phyloP scores from a whole-genome alignment of 371 early-diverging fungal genomes.

The Apophysomyces ossiformis region DNA sequence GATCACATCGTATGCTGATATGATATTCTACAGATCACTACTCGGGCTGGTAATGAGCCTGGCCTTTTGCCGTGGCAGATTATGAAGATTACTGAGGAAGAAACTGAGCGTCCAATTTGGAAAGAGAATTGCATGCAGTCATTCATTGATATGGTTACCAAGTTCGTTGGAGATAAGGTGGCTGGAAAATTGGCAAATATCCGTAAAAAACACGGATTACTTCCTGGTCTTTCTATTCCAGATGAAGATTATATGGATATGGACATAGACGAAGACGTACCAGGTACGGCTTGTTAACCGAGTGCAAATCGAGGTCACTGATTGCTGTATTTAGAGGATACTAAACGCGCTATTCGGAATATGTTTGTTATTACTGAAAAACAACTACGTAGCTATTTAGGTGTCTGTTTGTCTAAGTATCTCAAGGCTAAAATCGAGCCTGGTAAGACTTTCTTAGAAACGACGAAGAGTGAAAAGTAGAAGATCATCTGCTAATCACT shows the following conservation, averaged over 20 bases:
- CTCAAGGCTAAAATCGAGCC: constrained; percentile 92
- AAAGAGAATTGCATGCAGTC: constrained; percentile 63
- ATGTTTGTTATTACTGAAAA: constrained; percentile 73
- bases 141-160: constrained; percentile 65
- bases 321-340: constrained; percentile 31
- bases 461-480: constrained; percentile 9
- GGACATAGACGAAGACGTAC: constrained; percentile 61
- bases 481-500: neutral
- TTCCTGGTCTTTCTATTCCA: constrained; percentile 60
- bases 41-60: constrained; percentile 30
- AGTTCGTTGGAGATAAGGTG: constrained; percentile 61
- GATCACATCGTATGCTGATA: neutral
- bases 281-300: constrained; percentile 19
- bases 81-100: constrained; percentile 53
- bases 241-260: constrained; percentile 69
- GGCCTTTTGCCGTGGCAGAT: constrained; percentile 79
- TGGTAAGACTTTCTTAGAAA: constrained; percentile 39
- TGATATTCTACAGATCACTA: constrained; percentile 23
- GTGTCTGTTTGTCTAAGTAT: constrained; percentile 84
- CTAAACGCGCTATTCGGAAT: constrained; percentile 65
- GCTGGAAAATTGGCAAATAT: constrained; percentile 55
- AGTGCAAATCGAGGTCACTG: neutral
- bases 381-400: constrained; percentile 77
- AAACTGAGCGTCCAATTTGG: constrained; percentile 60
- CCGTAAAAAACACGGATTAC: constrained; percentile 53